A percentile compares a stretch with the other conserved stretches of the same genome.
phyloP scores from a whole-genome alignment of 2,329 filamentous ascomycete genomes.

The Periconia macrospinosa region DNA sequence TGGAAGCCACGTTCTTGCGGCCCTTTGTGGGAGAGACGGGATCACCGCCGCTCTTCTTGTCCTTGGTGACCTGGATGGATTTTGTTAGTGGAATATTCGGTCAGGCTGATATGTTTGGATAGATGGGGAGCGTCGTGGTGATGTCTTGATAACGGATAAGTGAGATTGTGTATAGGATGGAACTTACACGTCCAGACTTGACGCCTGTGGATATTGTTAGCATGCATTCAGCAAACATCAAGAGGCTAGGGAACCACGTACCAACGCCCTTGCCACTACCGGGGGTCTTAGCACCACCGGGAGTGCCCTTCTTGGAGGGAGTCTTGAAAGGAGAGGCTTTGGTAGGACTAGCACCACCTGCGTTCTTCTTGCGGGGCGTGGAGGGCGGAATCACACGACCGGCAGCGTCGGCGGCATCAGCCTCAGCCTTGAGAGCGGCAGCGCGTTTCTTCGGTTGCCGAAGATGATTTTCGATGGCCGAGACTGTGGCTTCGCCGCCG shows the following conservation, averaged over 20 bases:
- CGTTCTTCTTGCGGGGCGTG: not conserved
- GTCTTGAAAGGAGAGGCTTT: not conserved
- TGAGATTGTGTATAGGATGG: no score
- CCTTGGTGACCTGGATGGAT: no score
- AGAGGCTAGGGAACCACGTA: slow-evolving; percentile 3
- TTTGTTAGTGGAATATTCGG: no score
- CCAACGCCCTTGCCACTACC: slow-evolving; percentile 10
- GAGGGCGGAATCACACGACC: not conserved
- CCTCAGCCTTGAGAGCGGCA: slow-evolving; percentile 28
- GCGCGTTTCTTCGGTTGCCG: slow-evolving; percentile 49
- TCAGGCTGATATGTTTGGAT: no score
- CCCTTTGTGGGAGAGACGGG: no score
- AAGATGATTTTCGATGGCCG: slow-evolving; percentile 52
- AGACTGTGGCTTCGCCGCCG: slow-evolving; percentile 50
- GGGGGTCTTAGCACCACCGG: not conserved
- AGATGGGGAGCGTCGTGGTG: no score
- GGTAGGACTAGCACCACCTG: not conserved
- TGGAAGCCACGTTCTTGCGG: no score
- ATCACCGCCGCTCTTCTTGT: no score
- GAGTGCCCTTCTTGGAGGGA: not conserved
- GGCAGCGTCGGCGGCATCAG: slow-evolving; percentile 1
- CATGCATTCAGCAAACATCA: not conserved
- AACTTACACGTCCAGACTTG: slow-evolving; percentile 17
- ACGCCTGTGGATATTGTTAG: slow-evolving; percentile 7
- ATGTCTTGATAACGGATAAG: no score